Evolutionary conservation across 2,329 filamentous ascomycete genomes (phyloP), one percentile per base, ranked within the genome.

Genomic region (Calonectria hongkongensis): DNA sequence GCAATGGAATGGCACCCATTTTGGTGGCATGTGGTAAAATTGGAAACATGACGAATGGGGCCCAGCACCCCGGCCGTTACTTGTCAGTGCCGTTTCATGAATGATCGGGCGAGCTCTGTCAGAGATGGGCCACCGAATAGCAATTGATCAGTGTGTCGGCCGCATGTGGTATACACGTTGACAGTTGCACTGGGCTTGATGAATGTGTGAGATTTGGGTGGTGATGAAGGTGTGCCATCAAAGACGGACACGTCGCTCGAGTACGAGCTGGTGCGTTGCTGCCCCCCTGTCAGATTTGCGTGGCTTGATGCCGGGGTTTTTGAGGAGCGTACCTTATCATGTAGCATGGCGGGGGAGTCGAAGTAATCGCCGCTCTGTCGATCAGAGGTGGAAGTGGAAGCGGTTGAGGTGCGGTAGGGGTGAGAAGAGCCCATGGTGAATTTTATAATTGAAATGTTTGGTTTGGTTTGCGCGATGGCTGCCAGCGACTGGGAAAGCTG

Each of bases 81-180:
- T 21, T 66, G 41, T 79, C 66, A 80, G 66, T 80, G 78, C 73
- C 81, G 80, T 78, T 82, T 84, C 50, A 85, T 84, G 58, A 88
- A 77, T 18, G 84, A 81, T 56, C 85, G 84, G 74, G 86, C 85
- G 41, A 88, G 79, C 54, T 87, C 86, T 9, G 83, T 79, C 27
- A 88, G 78, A 2, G 85, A 88, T 50, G 85, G 86, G 1, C 88
- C 88, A 41, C 87, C 83, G 73, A 90, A 88, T 16, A 90, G 82
- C 71, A 86, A 89, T 76, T 90, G 87, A 75, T 89, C 85, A 47
- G 87, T 87, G 80, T 90, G 89, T 16, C 89, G 85, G 16, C 89
- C 89, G 73, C 89, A 90, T 71, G 88, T 88, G 43, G 88, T 90
- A 81, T 89, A 86, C 50, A 87, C 85, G 73, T 90, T 90, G 75